phyloP scores from a whole-genome alignment of 2,329 filamentous ascomycete species.

The Pestalotiopsis sp. region DNA sequence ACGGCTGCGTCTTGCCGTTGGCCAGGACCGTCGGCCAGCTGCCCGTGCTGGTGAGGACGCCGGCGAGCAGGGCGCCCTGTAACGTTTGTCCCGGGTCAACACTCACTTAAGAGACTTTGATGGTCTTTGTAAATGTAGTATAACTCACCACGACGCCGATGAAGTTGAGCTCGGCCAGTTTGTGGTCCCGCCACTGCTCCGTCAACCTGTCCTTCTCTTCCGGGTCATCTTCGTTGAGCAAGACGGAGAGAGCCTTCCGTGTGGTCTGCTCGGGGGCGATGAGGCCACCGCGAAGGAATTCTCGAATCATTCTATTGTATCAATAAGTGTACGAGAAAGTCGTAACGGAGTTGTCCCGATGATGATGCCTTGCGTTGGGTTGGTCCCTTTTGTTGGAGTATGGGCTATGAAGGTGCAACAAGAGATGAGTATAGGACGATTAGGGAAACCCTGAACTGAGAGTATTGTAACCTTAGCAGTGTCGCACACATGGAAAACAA shows the following conservation, averaged over 20 bases:
- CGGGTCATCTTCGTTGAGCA: constrained; percentile 18
- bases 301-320: constrained; percentile 8
- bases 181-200: constrained; percentile 18
- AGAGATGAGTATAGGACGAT: not conserved
- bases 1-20: constrained; percentile 38
- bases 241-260: constrained; percentile 13
- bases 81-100: not conserved
- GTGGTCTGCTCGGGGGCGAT: constrained; percentile 19
- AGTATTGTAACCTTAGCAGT: no score
- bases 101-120: no score
- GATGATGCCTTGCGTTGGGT: not conserved
- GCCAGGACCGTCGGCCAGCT: constrained; percentile 44
- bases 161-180: constrained; percentile 21
- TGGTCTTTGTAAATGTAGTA: not conserved
- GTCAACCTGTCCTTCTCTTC: constrained; percentile 15
- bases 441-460: no score
- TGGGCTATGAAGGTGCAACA: not conserved
- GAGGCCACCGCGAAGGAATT: constrained; percentile 16
- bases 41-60: constrained; percentile 44
- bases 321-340: not conserved
- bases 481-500: no score
- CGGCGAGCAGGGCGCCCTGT: constrained; percentile 38
- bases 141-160: constrained; percentile 18
- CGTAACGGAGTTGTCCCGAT: not conserved
- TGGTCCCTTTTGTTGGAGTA: not conserved